Percentiles rank a stretch among this genome's conserved stretches.
Conservation (phyloP, 1,139 yeast species). For the Scheffersomyces insectosa region DNA sequence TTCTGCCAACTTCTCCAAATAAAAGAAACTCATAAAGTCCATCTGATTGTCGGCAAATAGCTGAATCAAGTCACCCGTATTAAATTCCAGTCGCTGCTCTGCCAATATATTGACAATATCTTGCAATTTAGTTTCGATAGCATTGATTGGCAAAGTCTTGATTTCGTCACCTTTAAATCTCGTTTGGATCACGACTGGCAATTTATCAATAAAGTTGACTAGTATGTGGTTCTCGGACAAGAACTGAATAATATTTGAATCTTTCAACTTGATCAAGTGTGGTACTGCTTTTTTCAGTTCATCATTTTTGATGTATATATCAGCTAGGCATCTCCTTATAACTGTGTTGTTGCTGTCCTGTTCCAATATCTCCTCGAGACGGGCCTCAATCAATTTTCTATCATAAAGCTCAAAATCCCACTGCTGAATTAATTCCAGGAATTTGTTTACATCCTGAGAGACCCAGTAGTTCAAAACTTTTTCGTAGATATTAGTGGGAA, state of each 20-base stretch:
- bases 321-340: constrained; percentile 54
- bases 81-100: constrained; percentile 63
- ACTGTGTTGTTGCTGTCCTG: constrained; percentile 15
- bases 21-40: constrained; percentile 59
- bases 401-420: constrained; percentile 70
- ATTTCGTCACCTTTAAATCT: constrained; percentile 36
- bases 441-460: constrained; percentile 30
- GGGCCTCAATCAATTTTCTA: constrained; percentile 40
- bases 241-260: constrained; percentile 56
- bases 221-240: constrained; percentile 64
- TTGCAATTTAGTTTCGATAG: constrained; percentile 38
- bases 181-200: constrained; percentile 56
- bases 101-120: constrained; percentile 60
- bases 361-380: constrained; percentile 47
- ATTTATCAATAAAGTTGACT: constrained; percentile 43
- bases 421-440: constrained; percentile 40
- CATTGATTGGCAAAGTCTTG: constrained; percentile 40
- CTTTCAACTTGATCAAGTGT: constrained; percentile 59
- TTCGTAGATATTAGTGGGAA: constrained; percentile 46
- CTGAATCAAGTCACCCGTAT: constrained; percentile 51
- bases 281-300: constrained; percentile 65
- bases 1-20: constrained; percentile 52
- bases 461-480: constrained; percentile 54
- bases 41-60: constrained; percentile 46
- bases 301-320: constrained; percentile 55